Base-by-base conservation (phyloP, 177 flowering plant genomes). In the Vitis hybrid region DNA sequence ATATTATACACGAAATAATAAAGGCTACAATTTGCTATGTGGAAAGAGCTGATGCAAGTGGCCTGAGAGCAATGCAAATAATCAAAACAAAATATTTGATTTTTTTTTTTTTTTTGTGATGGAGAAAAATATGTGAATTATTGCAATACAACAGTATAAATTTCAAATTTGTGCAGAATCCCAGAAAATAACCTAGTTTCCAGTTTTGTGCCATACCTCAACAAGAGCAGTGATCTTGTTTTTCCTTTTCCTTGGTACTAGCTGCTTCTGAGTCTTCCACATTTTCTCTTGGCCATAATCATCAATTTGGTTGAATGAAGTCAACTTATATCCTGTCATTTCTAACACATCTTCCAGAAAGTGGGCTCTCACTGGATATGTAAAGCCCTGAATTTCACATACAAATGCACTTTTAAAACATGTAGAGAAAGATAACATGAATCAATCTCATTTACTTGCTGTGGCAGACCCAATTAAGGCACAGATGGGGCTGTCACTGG, bases 271-370 rank as follows among this genome's bases (percentile, higher is more conserved):
- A 56, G 97, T 96, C 77, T 96, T 96, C 99, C 99, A 94, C 83
- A 87, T 2, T 77, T 92, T 96, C 59, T 96, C 99, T 86, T 94
- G 97, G 72, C 99, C 99, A 87, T 92, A 95, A 75, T 95, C 98
- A 86, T 95, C 99, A 81, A 95, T 67, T 89, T 95, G 99, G 75
- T 95, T 95, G 78, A 89, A 92, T 63, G 99, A 86, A 67, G 94
- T 87, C 85, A 96, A 72, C 82, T 92, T 93, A 75, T 90, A 92
- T 67, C 99, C 98, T 9, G 98, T 92, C 57, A 82, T 85, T 75
- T 94, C 98, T 75, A 96, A 70, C 64, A 96, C 81, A 83, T 96
- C 98, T 82, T 94, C 98, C 65, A 96, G 81, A 76, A 90, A 96
- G 76, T 89, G 92, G 11, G 91, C 87, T 77, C 85, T 87, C 56